Evolutionary conservation across 1,284 basidiomycete genomes (phyloP).

Genomic region (Xanthoconium separans): DNA sequence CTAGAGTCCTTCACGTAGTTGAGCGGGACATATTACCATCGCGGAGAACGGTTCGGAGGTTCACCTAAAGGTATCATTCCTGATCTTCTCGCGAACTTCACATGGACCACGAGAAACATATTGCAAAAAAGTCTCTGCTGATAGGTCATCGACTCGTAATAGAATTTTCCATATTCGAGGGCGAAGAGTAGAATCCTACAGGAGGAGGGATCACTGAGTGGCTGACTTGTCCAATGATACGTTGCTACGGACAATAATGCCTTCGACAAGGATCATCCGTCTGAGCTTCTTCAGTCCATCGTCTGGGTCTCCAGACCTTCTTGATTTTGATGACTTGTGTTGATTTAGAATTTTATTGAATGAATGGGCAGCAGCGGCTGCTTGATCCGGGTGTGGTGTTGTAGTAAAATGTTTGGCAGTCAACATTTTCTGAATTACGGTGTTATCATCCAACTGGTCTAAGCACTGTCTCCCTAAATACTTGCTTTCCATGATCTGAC

Average conservation of each 20-base stretch:
- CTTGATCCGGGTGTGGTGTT: constrained; percentile 12
- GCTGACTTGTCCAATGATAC: not conserved
- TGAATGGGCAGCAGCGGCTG: constrained; percentile 57
- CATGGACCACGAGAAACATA: constrained; percentile 86
- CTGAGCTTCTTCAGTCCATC: constrained; percentile 82
- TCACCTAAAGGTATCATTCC: constrained; percentile 79
- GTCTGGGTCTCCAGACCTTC: constrained; percentile 66
- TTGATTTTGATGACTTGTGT: constrained; percentile 62
- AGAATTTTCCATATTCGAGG: constrained; percentile 92
- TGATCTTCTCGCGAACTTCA: constrained; percentile 85
- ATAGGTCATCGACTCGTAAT: constrained; percentile 74
- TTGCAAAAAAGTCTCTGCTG: constrained; percentile 73
- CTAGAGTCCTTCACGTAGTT: constrained; percentile 70
- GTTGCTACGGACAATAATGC: constrained; percentile 57
- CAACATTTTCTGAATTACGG: too few species aligned
- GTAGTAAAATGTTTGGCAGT: constrained; percentile 5
- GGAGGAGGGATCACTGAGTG: constrained; percentile 6
- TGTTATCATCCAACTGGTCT: not conserved
- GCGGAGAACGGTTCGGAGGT: not conserved
- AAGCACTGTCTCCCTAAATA: not conserved
- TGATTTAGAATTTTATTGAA: constrained; percentile 77
- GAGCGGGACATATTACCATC: constrained; percentile 1
- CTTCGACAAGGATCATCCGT: constrained; percentile 83
- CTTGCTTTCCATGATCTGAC: not conserved
- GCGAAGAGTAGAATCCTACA: constrained; percentile 70